Evolutionary conservation across 345 rosid species (phyloP).

Genomic region (Heritiera littoralis): DNA sequence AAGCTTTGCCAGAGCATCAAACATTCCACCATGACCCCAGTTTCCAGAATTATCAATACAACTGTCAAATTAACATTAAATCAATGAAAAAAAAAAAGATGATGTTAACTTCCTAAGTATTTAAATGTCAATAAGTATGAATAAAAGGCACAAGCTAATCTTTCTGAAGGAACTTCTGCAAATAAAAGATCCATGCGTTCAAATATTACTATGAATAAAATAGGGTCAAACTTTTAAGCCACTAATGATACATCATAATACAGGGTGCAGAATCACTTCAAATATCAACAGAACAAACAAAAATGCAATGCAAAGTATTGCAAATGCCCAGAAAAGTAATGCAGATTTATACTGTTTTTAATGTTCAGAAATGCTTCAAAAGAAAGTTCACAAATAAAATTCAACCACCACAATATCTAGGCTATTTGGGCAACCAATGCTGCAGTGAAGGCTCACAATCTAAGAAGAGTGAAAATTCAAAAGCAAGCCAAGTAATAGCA

Average conservation of each 20-base stretch:
- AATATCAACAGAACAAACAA: not conserved
- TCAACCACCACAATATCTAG: not conserved
- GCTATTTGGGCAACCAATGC: not conserved
- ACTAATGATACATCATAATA: not conserved
- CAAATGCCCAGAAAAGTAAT: not conserved
- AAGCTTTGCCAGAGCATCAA: constrained; percentile 62
- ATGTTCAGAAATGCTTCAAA: constrained; percentile 3
- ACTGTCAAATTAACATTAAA: constrained; percentile 41
- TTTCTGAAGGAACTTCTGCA: not conserved
- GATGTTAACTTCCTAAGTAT: not conserved
- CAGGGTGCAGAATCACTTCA: not conserved
- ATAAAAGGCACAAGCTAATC: not conserved
- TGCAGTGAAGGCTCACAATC: constrained; percentile 6
- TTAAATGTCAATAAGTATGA: not conserved
- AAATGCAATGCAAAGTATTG: not conserved
- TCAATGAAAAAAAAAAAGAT: not conserved
- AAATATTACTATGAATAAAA: not conserved
- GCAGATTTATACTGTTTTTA: not conserved
- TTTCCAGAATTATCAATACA: constrained; percentile 84
- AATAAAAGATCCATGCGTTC: not conserved
- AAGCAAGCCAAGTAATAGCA: not conserved
- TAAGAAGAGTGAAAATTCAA: not conserved
- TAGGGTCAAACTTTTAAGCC: not conserved
- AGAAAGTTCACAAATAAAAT: not conserved
- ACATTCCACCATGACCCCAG: constrained; percentile 95